Evolutionary conservation across 306 rosid genomes (phyloP), one percentile per base, ranked within the genome.

Genomic region (Sophora flavescens): DNA sequence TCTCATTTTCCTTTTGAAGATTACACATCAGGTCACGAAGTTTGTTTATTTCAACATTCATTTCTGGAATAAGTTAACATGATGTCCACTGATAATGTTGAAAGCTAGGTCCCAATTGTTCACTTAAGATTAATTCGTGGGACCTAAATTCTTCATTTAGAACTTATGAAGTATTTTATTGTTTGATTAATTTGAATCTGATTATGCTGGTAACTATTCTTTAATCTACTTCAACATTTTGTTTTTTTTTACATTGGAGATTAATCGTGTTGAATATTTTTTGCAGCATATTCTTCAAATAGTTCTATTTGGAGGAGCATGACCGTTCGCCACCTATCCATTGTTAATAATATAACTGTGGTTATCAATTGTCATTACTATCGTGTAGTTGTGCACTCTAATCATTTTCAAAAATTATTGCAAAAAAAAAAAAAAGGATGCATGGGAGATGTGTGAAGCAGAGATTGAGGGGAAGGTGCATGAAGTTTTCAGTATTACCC

Each of bases 51-150:
- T 56, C 17, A 68, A 10, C 61, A 70, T 70, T 42, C 36, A 15
- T 79, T 70, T 70, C 79, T 80, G 72, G 39, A 83, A 75, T 74
- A 74, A 75, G 48, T 60, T 57, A 36, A 14, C 75, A 16, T 74
- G 54, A 45, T 56, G 32, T 57, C 42, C 39, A 61, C 57, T 61
- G 48, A 59, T 50, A 53, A 42, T 6, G 65, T 36, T n/a, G 54
- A 18, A 57, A 58, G 59, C 44, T 16, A 16, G n/a, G 22, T 68
- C 36, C 35, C 53, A 11, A 12, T 22, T 8, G 42, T 30, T 36
- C 18, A 3, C 36, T 50, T 69, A 15, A 22, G 60, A 51, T 51
- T 52, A 35, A 9, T 12, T 57, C 0, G 36, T 74, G 48, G 50
- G 0, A 1, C 30, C 15, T 3, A 28, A 12, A 59, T 59, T 59